phyloP scores from a whole-genome alignment of 2,329 filamentous ascomycete species.

The Chrysoporthe austroafricana region DNA sequence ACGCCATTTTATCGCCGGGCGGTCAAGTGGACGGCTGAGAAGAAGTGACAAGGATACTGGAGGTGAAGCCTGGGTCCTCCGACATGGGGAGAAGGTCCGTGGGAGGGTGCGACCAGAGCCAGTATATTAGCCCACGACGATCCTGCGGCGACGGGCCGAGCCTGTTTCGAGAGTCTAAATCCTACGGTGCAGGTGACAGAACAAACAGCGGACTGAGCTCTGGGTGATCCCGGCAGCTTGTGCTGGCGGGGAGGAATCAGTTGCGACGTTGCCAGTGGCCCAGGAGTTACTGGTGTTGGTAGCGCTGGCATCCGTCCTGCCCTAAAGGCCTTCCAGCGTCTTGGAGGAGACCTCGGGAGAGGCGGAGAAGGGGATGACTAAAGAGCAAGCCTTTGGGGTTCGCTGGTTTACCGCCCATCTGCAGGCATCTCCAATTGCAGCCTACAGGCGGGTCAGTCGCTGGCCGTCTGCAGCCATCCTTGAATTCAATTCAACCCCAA shows the following conservation, averaged over 20 bases:
- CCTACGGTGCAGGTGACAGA: neutral
- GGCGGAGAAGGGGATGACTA: neutral
- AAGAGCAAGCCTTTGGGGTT: neutral
- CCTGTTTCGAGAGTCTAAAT: constrained; percentile 5
- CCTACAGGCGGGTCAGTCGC: neutral
- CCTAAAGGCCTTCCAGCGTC: neutral
- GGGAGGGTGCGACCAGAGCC: neutral
- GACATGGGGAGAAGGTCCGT: neutral
- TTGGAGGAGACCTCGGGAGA: neutral
- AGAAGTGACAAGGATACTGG: neutral
- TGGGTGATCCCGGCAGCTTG: no score
- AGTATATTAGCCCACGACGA: constrained; percentile 6
- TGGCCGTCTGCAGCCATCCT: constrained; percentile 6
- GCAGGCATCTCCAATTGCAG: constrained; percentile 7
- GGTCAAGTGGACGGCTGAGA: neutral
- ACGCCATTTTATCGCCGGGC: constrained; percentile 52
- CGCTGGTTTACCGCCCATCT: neutral
- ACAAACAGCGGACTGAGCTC: neutral
- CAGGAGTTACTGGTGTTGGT: neutral
- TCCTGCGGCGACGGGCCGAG: constrained; percentile 2
- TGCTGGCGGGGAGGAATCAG: no score
- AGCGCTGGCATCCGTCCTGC: no score
- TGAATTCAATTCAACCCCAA: neutral
- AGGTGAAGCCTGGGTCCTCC: neutral
- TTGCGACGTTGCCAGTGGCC: neutral